Evolutionary conservation across 2,329 filamentous ascomycete species (phyloP).

Genomic region (Dothidotthia symphoricarpi): DNA sequence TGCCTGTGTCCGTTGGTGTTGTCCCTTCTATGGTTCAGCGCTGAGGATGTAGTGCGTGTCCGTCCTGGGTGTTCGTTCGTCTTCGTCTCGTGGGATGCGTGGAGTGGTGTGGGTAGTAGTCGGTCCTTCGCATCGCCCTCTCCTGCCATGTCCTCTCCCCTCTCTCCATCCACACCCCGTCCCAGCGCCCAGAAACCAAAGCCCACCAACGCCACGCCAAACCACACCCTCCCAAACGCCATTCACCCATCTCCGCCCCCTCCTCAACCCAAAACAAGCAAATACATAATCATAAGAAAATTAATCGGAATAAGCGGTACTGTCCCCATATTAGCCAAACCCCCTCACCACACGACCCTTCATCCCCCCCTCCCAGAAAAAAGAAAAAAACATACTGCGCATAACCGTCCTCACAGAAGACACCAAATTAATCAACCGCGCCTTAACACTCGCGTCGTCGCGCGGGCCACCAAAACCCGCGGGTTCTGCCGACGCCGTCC

Average conservation of each 20-base stretch:
- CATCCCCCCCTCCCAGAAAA: background rate
- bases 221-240: too few relatives aligned
- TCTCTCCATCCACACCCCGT: background rate
- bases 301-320: slow-evolving; percentile 44
- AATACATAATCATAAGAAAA: slow-evolving; percentile 41
- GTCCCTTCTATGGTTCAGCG: too few relatives aligned
- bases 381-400: slow-evolving; percentile 66
- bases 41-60: too few relatives aligned
- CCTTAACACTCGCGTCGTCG: slow-evolving; percentile 76
- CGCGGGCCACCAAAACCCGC: slow-evolving; percentile 67
- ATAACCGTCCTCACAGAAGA: slow-evolving; percentile 87
- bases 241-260: too few relatives aligned
- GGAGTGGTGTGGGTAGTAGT: too few relatives aligned
- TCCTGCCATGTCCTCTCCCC: too few relatives aligned
- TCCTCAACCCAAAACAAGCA: slow-evolving; percentile 37
- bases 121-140: too few relatives aligned
- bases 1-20: too few relatives aligned
- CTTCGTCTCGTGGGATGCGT: too few relatives aligned
- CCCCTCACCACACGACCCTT: background rate
- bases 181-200: slow-evolving; percentile 3
- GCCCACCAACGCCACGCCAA: too few relatives aligned
- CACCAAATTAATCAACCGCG: slow-evolving; percentile 84
- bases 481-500: slow-evolving; percentile 68
- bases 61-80: too few relatives aligned
- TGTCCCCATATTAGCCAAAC: slow-evolving; percentile 16